A percentile compares a stretch with the other conserved stretches of the same genome.
Evolutionary conservation across 2,329 filamentous ascomycete species (phyloP).

Genomic region (Ceratocystis diversiconidia): DNA sequence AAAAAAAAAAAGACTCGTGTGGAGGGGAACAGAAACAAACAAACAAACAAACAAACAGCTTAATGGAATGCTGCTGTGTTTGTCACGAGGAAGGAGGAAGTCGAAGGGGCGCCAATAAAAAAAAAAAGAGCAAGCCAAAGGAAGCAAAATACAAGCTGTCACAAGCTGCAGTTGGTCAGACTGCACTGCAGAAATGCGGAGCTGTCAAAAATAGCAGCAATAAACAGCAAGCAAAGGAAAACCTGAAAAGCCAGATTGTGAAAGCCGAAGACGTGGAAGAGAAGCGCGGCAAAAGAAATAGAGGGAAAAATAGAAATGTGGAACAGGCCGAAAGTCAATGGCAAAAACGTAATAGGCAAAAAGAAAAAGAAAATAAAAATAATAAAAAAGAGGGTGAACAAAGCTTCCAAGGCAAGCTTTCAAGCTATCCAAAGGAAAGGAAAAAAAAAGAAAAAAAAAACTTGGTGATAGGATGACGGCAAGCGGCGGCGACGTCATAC

Average conservation of each 20-base stretch:
- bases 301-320: not conserved
- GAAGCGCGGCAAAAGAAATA: not conserved
- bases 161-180: not conserved
- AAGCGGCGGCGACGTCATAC: not conserved
- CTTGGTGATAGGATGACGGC: not conserved
- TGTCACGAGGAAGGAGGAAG: not conserved
- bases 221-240: not conserved
- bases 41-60: not conserved
- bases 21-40: not conserved
- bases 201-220: not conserved
- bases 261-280: not conserved
- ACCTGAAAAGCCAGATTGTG: not conserved
- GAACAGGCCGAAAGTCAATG: not conserved
- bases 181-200: not conserved
- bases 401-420: not conserved
- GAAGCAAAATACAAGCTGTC: not conserved
- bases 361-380: not conserved
- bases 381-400: not conserved
- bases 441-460: not conserved
- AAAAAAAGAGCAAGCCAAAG: not conserved
- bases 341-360: not conserved
- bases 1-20: not conserved
- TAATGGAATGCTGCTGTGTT: no score
- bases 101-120: not conserved
- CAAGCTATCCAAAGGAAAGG: not conserved